Conservation (phyloP, 441 rosid species). For the Syzygium malaccense region DNA sequence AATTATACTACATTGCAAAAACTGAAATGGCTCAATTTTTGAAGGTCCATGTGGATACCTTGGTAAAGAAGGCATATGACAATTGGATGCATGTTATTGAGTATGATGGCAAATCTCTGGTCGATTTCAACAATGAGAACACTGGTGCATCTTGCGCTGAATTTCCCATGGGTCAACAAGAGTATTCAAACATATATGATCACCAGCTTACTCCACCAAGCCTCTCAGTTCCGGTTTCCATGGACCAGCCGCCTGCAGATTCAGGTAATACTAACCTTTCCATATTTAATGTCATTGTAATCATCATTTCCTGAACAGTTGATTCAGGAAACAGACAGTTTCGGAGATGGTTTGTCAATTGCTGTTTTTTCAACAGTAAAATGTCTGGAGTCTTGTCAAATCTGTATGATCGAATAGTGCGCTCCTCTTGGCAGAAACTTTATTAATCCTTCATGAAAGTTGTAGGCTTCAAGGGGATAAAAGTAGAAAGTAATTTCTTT, state of each 20-base stretch:
- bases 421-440: neutral
- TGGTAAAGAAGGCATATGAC: conserved; percentile 2
- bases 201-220: neutral
- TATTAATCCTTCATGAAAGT: neutral
- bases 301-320: neutral
- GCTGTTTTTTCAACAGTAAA: neutral
- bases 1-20: neutral
- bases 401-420: neutral
- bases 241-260: neutral
- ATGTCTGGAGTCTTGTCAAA: neutral
- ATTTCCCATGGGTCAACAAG: neutral
- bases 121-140: neutral
- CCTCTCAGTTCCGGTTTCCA: neutral
- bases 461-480: neutral
- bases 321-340: neutral
- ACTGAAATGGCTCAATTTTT: neutral
- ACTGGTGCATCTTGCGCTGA: neutral
- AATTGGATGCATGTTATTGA: conserved; percentile 1
- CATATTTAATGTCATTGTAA: neutral
- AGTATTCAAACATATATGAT: neutral
- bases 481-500: neutral
- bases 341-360: neutral
- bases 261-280: neutral
- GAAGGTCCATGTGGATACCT: neutral
- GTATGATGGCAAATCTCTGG: neutral